Percentiles rank a stretch among this genome's conserved stretches.
phyloP scores from a whole-genome alignment of 257 asterid genomes.

The Solanum sitiens region DNA sequence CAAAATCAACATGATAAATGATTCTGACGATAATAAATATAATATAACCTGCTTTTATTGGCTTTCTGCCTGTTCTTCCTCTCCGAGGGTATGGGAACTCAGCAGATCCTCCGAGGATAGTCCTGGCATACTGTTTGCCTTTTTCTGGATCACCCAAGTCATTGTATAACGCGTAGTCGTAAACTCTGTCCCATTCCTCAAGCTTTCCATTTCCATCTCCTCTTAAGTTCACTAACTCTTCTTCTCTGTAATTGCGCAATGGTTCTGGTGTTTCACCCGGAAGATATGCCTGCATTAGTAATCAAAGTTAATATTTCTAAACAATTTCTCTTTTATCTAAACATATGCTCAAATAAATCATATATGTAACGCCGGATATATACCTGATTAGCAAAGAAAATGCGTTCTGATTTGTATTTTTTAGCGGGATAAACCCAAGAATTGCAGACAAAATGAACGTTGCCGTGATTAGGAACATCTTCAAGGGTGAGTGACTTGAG shows the following conservation, averaged over 20 bases:
- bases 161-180: slow-evolving; percentile 59
- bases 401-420: slow-evolving; percentile 36
- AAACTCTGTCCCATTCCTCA: slow-evolving; percentile 68
- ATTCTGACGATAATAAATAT: too few relatives aligned
- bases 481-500: slow-evolving; percentile 63
- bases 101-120: slow-evolving; percentile 53
- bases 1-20: neutral
- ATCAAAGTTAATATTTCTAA: neutral
- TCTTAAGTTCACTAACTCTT: slow-evolving; percentile 46
- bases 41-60: slow-evolving; percentile 33
- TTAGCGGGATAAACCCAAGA: slow-evolving; percentile 72
- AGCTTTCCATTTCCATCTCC: slow-evolving; percentile 60
- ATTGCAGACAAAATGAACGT: slow-evolving; percentile 57
- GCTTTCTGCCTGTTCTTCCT: slow-evolving; percentile 66
- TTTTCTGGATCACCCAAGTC: slow-evolving; percentile 73
- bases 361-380: neutral
- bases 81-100: slow-evolving; percentile 75
- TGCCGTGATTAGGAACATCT: slow-evolving; percentile 54
- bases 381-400: slow-evolving; percentile 72
- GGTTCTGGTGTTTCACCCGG: slow-evolving; percentile 63
- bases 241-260: slow-evolving; percentile 43
- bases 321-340: neutral
- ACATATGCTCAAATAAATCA: neutral
- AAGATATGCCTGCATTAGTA: slow-evolving; percentile 40
- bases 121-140: slow-evolving; percentile 38